Base-by-base conservation (phyloP, 768 basidiomycete genomes). In the Tulasnella sp. region DNA sequence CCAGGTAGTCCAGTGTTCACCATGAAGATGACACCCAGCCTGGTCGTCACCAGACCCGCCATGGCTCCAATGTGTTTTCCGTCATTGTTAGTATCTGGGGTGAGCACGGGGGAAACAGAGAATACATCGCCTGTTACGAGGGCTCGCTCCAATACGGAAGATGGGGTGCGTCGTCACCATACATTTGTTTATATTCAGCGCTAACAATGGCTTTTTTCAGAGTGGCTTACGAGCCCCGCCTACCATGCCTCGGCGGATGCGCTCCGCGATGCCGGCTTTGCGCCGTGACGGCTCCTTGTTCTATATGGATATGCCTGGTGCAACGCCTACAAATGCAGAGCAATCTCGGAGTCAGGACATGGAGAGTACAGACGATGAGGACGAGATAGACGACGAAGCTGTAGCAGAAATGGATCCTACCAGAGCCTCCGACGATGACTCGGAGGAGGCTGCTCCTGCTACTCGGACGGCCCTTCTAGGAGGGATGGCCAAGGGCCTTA, bases 231-330 rank as follows among this genome's bases (percentile, higher is more conserved):
- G 25, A 35, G 11, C 49, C 1, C 45, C 27, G 37, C 25, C 1
- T 19, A 31, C 49, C 12, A 23, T 35, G 4, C 1, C n/a, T 8
- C 37, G 55, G 17, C 45, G 42, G 4, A 57, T 57, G 25, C 31
- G 25, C 8, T 23, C 40, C 6, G 32, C 55, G 9, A 29, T 57
- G 27, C 55, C 55, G 31, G 55, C 55, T 3, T 32, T 57, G 9
- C 55, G 55, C 27, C 3, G 55, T n/a, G 55, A 57, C 23, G 55
- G 55, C 4, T 57, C 55, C 11, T 57, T 43, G 43, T 57, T 57
- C 45, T 57, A 57, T 36, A 42, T 48, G 40, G 48, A 23, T 32
- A 19, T 48, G 6, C 42, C 25, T 12, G 19, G 40, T 29, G 40
- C 5, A 17, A 2, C 43, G 9, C 35, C 41, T n/a, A 25, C 23